Conservation (phyloP, 306 rosid species). For the Adenanthera pavonina region DNA sequence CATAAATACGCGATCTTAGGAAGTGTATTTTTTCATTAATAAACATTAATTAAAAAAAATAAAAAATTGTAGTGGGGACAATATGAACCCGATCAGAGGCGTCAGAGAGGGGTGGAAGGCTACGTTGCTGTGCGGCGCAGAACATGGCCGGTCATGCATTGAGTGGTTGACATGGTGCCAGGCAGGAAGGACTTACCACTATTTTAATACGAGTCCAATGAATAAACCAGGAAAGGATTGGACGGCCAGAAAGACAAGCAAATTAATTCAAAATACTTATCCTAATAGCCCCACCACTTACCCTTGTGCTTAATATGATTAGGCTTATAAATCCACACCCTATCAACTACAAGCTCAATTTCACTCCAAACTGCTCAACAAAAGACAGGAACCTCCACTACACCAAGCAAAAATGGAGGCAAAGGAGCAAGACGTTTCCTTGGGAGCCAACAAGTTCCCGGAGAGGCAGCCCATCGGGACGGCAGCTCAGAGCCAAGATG, state of each 20-base stretch:
- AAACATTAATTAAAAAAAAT: too few relatives aligned
- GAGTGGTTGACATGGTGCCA: conserved; percentile 29
- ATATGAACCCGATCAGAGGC: too few relatives aligned
- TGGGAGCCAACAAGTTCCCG: conserved; percentile 89
- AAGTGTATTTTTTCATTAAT: too few relatives aligned
- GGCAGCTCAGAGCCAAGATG: conserved; percentile 72
- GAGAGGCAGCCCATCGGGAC: conserved; percentile 81
- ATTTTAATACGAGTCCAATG: background rate
- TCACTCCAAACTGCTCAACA: background rate
- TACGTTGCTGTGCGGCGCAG: background rate
- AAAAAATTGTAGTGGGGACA: too few relatives aligned
- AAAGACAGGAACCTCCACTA: background rate
- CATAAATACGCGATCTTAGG: too few relatives aligned
- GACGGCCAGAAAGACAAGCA: conserved; percentile 44
- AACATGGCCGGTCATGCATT: conserved; percentile 28
- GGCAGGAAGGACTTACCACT: conserved; percentile 6
- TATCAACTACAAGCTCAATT: background rate
- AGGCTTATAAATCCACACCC: conserved; percentile 36
- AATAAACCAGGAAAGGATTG: conserved; percentile 10
- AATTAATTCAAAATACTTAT: background rate
- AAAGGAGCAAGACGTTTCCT: conserved; percentile 78
- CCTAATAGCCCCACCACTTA: conserved; percentile 38
- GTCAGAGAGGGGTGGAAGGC: too few relatives aligned
- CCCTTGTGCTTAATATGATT: background rate
- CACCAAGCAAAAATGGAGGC: conserved; percentile 59